Percentiles rank a stretch among this genome's conserved stretches.
These are phyloP conservation scores for Turnera subulata DNA, from an alignment of 345 rosid species.

Conservation along the genomic window DNA sequence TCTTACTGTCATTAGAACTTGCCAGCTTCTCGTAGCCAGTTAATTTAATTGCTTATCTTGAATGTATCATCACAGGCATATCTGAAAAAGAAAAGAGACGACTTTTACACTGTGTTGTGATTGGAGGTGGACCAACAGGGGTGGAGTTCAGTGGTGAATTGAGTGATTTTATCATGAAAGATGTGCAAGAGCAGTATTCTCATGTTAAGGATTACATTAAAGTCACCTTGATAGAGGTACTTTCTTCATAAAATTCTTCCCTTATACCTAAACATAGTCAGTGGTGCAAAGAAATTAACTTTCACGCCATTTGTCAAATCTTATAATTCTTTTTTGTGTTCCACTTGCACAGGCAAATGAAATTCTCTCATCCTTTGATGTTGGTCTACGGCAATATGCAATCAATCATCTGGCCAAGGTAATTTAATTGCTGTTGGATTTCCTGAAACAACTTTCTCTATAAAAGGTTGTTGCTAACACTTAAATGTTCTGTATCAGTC, in stretches of 20 bases:
- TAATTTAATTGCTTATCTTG: not conserved
- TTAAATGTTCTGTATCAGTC: constrained; percentile 26
- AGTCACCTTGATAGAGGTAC: constrained; percentile 93
- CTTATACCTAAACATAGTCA: not conserved
- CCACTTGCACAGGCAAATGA: constrained; percentile 64
- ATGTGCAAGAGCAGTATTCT: constrained; percentile 61
- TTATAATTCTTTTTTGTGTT: not conserved
- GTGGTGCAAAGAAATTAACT: too few species aligned
- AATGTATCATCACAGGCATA: constrained; percentile 44
- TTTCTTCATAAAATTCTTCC: not conserved
- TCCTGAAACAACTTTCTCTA: constrained; percentile 4
- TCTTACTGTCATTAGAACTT: not conserved
- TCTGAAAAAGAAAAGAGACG: constrained; percentile 73
- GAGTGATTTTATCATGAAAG: constrained; percentile 92
- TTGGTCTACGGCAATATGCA: constrained; percentile 58
- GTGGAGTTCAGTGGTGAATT: constrained; percentile 93
- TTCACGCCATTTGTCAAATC: not conserved
- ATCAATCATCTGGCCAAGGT: constrained; percentile 63
- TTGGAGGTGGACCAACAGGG: constrained; percentile 99
- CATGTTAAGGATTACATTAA: constrained; percentile 73
- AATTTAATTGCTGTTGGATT: not conserved
- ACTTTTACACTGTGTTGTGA: constrained; percentile 77
- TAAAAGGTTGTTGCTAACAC: constrained; percentile 9
- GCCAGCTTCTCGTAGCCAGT: not conserved
- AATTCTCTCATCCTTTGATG: constrained; percentile 72